These are phyloP conservation scores for Erythrobasidium hasegawianum DNA, from an alignment of 1,284 basidiomycete species.

Conservation along the genomic window DNA sequence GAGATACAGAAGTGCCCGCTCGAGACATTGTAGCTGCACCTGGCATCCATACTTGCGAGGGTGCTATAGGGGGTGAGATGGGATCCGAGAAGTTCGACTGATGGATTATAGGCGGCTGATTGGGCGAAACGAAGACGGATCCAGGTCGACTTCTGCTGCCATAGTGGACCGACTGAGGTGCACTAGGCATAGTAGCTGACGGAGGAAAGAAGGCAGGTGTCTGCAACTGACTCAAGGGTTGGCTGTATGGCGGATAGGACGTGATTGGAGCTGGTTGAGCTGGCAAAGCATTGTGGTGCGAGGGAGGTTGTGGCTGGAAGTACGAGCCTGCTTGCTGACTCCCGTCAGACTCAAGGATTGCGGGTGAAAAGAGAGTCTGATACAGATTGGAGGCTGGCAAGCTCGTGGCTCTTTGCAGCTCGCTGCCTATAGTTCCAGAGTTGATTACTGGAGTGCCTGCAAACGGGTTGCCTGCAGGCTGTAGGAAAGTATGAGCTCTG, in stretches of 20 bases:
- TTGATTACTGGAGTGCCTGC: background rate
- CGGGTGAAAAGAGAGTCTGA: background rate
- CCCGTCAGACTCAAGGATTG: background rate
- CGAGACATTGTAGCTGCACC: background rate
- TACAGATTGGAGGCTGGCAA: background rate
- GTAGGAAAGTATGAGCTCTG: too few species aligned
- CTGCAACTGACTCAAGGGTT: too few species aligned
- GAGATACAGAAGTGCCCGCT: background rate
- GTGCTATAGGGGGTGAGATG: too few species aligned
- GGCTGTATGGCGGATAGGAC: too few species aligned
- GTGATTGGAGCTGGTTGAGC: background rate
- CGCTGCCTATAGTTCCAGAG: background rate
- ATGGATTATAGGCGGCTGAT: too few species aligned
- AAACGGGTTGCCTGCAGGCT: slow-evolving; percentile 1
- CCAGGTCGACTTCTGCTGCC: too few species aligned
- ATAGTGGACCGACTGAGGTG: too few species aligned
- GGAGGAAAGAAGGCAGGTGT: background rate
- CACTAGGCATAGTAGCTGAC: background rate
- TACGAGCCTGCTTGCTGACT: slow-evolving; percentile 1
- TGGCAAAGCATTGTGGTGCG: background rate
- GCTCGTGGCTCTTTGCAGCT: background rate
- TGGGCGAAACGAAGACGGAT: too few species aligned
- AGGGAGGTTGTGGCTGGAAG: background rate
- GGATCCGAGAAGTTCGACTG: too few species aligned
- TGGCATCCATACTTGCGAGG: too few species aligned